These are phyloP conservation scores for Agrocybe chaxingu DNA, from an alignment of 768 basidiomycete species.

Conservation along the genomic window DNA sequence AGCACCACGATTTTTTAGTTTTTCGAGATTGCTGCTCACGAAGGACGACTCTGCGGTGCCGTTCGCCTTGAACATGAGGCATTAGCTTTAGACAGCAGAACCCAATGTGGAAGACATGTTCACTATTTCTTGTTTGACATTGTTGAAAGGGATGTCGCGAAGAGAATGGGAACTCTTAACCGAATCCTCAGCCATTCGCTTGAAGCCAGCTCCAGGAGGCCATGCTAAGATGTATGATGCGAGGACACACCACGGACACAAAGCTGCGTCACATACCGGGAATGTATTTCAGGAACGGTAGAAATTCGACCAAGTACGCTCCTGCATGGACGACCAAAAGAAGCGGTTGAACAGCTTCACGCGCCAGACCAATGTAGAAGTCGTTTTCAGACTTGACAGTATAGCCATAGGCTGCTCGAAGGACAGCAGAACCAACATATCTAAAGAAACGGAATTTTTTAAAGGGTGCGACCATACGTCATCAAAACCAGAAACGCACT, in stretches of 20 bases:
- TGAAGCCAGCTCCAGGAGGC: conserved; percentile 36
- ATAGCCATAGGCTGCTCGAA: conserved; percentile 40
- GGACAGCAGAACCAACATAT: conserved; percentile 28
- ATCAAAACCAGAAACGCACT: conserved; percentile 17
- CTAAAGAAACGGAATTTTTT: conserved; percentile 14
- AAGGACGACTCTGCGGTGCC: conserved; percentile 23
- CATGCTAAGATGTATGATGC: conserved; percentile 20
- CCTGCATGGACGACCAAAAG: conserved; percentile 32
- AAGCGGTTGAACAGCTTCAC: conserved; percentile 26
- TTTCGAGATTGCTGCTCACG: conserved; percentile 23
- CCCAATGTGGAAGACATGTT: background rate
- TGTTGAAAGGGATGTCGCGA: conserved; percentile 25
- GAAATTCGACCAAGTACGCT: conserved; percentile 35
- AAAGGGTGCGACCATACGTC: background rate
- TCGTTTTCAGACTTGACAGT: conserved; percentile 31
- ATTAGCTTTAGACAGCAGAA: background rate
- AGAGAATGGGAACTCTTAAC: conserved; percentile 16
- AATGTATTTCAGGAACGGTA: conserved; percentile 28
- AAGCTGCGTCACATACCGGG: conserved; percentile 18
- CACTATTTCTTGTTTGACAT: conserved; percentile 24
- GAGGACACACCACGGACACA: background rate
- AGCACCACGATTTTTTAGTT: conserved; percentile 10
- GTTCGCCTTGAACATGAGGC: conserved; percentile 11
- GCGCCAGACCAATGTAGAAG: conserved; percentile 32
- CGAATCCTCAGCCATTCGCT: conserved; percentile 24